These are phyloP conservation scores for Pythium brachiatum DNA, from an alignment of 352 stramenopile species.

Conservation along the genomic window DNA sequence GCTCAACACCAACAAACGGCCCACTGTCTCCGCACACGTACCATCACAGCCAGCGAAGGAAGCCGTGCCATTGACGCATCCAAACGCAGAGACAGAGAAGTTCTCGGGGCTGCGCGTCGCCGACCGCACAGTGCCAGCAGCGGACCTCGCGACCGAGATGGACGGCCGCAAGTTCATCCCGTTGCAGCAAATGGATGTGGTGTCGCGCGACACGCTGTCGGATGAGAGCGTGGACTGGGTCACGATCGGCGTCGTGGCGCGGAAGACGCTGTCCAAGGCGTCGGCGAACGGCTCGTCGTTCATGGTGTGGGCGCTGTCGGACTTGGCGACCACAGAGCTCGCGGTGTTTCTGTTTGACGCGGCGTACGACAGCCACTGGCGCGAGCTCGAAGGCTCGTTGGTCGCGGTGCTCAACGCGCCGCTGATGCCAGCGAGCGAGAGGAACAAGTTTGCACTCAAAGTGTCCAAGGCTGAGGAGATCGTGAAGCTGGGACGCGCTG, in stretches of 20 bases:
- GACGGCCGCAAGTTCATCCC: slow-evolving; percentile 63
- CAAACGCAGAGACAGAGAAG: slow-evolving; percentile 22
- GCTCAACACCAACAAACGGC: neutral
- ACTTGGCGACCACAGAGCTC: slow-evolving; percentile 64
- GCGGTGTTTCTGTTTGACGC: slow-evolving; percentile 75
- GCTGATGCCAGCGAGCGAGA: slow-evolving; percentile 60
- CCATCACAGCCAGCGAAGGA: neutral
- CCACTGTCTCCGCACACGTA: neutral
- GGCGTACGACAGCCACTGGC: slow-evolving; percentile 73
- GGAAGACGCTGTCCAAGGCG: slow-evolving; percentile 73
- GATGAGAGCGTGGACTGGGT: slow-evolving; percentile 77
- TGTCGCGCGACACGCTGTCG: slow-evolving; percentile 50
- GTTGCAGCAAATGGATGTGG: slow-evolving; percentile 53
- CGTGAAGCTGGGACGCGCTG: slow-evolving; percentile 52
- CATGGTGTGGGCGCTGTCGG: slow-evolving; percentile 78
- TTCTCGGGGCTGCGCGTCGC: slow-evolving; percentile 67
- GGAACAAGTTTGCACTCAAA: slow-evolving; percentile 81
- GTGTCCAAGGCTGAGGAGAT: slow-evolving; percentile 51
- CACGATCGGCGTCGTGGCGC: slow-evolving; percentile 70
- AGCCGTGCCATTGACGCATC: slow-evolving; percentile 7
- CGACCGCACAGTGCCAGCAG: slow-evolving; percentile 44
- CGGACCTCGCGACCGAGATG: slow-evolving; percentile 59
- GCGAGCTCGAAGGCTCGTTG: slow-evolving; percentile 50
- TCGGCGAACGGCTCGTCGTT: slow-evolving; percentile 64
- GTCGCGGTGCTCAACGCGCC: slow-evolving; percentile 71